A percentile compares a stretch with the other conserved stretches of the same genome.
Evolutionary conservation across 345 rosid species (phyloP).

Genomic region (Lepidium africanum): DNA sequence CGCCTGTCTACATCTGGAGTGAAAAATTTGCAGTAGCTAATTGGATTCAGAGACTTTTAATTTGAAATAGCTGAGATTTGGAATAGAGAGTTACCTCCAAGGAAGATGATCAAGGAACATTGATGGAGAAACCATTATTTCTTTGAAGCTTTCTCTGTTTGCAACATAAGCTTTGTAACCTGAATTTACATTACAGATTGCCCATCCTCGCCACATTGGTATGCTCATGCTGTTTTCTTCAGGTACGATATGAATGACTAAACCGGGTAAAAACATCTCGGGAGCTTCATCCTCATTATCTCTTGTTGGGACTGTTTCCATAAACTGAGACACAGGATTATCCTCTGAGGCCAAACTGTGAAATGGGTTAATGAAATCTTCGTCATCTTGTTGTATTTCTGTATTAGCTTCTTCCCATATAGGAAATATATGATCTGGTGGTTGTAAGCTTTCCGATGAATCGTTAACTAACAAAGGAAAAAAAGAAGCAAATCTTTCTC

Average conservation of each 20-base stretch:
- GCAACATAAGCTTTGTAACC: constrained; percentile 58
- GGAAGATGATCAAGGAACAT: constrained; percentile 98
- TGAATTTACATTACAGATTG: constrained; percentile 19
- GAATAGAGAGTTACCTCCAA: constrained; percentile 53
- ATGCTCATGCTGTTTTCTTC: constrained; percentile 21
- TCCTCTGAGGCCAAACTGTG: constrained; percentile 29
- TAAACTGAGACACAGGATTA: constrained; percentile 49
- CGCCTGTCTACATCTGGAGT: constrained; percentile 57
- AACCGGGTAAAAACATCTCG: constrained; percentile 78
- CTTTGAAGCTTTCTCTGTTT: constrained; percentile 59
- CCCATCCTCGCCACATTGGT: constrained; percentile 59
- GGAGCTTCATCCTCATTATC: constrained; percentile 30
- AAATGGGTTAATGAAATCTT: constrained; percentile 28
- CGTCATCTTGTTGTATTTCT: constrained; percentile 9
- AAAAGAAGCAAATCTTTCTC: background rate
- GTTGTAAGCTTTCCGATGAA: constrained; percentile 4
- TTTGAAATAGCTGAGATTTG: background rate
- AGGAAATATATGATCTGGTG: constrained; percentile 14
- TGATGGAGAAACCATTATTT: constrained; percentile 65
- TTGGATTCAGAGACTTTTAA: background rate
- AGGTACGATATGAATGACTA: constrained; percentile 66
- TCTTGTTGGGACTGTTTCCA: constrained; percentile 47
- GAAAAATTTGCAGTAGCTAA: background rate
- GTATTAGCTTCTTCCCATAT: constrained; percentile 21
- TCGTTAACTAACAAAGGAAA: background rate